These are phyloP conservation scores for Trypanosoma theileri DNA, from an alignment of 208 protist genomes.

Conservation along the genomic window DNA sequence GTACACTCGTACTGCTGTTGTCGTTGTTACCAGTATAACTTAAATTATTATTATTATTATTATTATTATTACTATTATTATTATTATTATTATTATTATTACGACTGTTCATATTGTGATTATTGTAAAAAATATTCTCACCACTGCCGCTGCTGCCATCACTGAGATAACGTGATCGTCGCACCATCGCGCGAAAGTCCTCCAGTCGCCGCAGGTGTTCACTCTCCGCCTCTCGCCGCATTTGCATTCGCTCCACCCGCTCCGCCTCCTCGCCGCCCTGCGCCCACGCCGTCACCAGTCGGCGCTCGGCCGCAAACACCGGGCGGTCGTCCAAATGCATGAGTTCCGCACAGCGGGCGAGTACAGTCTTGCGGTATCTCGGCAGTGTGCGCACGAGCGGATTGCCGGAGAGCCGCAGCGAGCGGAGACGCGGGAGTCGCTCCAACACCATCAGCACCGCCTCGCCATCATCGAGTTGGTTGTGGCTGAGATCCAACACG, in stretches of 20 bases:
- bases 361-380: constrained; percentile 87
- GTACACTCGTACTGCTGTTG: too few relatives aligned
- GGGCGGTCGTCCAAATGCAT: constrained; percentile 92
- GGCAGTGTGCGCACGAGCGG: constrained; percentile 75
- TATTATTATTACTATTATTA: background rate
- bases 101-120: constrained; percentile 17
- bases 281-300: constrained; percentile 84
- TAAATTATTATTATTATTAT: background rate
- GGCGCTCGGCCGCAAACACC: constrained; percentile 88
- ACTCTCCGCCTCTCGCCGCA: constrained; percentile 67
- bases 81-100: constrained; percentile 2
- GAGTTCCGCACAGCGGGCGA: constrained; percentile 61
- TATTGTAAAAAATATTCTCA: constrained; percentile 14
- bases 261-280: constrained; percentile 77
- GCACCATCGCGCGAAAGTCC: constrained; percentile 74
- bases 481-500: constrained; percentile 91
- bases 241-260: constrained; percentile 46
- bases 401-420: constrained; percentile 91
- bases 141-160: background rate
- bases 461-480: constrained; percentile 82
- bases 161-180: background rate
- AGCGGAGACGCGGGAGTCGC: constrained; percentile 67
- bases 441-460: constrained; percentile 83
- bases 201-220: constrained; percentile 49
- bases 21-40: background rate